phyloP scores from a whole-genome alignment of 495 filamentous ascomycete species.

The Diplogelasinospora grovesii region DNA sequence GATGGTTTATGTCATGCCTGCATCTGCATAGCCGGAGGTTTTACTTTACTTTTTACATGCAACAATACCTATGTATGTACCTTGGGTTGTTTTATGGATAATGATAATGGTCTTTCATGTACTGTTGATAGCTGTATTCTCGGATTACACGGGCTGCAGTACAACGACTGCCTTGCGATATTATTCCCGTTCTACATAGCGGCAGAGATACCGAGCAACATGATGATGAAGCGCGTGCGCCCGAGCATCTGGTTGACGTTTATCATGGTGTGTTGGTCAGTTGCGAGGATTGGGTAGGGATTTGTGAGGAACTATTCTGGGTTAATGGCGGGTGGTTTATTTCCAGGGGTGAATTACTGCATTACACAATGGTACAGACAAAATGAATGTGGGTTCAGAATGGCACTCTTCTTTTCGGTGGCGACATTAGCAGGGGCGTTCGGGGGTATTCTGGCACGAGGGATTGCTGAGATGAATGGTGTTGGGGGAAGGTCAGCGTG shows the following conservation, averaged over 20 bases:
- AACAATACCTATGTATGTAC: no score
- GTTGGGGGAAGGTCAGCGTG: constrained; percentile 45
- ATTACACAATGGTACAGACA: constrained; percentile 68
- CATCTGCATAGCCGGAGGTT: no score
- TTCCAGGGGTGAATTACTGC: constrained; percentile 68
- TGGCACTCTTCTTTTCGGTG: constrained; percentile 55
- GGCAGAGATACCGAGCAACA: constrained; percentile 60
- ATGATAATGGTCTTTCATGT: no score
- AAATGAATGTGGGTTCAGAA: constrained; percentile 23
- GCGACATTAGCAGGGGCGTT: constrained; percentile 57
- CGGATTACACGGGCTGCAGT: constrained; percentile 44
- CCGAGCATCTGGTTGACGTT: constrained; percentile 52
- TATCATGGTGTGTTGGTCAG: constrained; percentile 48
- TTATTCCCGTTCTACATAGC: constrained; percentile 61
- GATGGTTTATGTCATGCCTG: no score
- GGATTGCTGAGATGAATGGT: constrained; percentile 52
- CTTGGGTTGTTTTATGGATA: no score
- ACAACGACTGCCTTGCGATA: constrained; percentile 57
- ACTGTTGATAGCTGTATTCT: no score
- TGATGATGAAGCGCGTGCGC: constrained; percentile 54
- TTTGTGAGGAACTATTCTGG: constrained; percentile 46
- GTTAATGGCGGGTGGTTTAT: constrained; percentile 54
- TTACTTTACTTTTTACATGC: no score
- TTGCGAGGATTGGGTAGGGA: constrained; percentile 52
- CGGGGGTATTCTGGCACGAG: constrained; percentile 59